Evolutionary conservation across 768 basidiomycete genomes (phyloP).

Genomic region (Lactarius sanguifluus): DNA sequence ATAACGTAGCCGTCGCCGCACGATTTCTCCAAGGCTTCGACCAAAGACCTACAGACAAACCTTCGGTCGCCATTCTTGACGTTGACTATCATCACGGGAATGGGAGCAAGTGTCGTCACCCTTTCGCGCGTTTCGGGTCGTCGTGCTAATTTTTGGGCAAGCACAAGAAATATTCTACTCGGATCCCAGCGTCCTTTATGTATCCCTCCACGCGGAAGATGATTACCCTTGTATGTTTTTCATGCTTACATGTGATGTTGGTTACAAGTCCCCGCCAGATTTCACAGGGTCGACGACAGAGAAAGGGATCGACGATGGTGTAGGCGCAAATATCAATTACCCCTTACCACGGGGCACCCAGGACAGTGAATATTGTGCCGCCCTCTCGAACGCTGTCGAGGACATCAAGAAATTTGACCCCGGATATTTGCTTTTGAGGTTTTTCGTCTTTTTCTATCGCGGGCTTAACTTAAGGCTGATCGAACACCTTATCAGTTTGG

Average conservation of each 20-base stretch:
- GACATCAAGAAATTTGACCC: conserved; percentile 31
- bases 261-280: conserved; percentile 26
- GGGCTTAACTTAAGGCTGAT: neutral
- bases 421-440: conserved; percentile 36
- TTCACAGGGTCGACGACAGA: conserved; percentile 36
- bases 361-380: conserved; percentile 33
- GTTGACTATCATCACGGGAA: conserved; percentile 43
- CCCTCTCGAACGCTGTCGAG: conserved; percentile 29
- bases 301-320: conserved; percentile 32
- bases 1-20: conserved; percentile 38
- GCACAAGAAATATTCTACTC: conserved; percentile 37
- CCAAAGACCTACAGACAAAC: neutral
- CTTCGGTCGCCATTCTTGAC: conserved; percentile 36
- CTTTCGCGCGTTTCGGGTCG: neutral
- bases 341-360: conserved; percentile 35
- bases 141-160: conserved; percentile 17
- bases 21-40: conserved; percentile 31
- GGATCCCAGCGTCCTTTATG: conserved; percentile 37
- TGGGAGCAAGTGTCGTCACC: conserved; percentile 29
- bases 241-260: neutral
- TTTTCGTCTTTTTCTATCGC: neutral
- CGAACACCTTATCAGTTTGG: conserved; percentile 32
- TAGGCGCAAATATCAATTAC: conserved; percentile 35
- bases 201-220: conserved; percentile 35
- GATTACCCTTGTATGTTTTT: conserved; percentile 38